Evolutionary conservation across 2,329 filamentous ascomycete species (phyloP), one percentile per base, ranked within the genome.

Genomic region (Pezicula radicicola): DNA sequence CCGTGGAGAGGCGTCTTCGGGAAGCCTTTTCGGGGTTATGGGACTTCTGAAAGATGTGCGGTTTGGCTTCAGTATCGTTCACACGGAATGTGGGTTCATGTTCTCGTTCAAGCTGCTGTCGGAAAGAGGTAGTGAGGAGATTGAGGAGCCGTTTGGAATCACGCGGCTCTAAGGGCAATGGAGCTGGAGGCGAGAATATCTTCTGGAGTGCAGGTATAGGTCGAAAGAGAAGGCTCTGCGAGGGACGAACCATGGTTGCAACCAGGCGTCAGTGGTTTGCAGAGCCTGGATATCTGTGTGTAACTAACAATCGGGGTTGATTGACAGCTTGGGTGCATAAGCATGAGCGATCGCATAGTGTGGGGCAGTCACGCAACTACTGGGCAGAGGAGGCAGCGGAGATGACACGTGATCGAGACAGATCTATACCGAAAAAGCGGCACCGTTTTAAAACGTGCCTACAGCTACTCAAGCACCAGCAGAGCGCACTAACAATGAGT

Each of bases 91-190:
- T 27, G 50, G 45, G 41, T 18, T n/a, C 35, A 41, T 85, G 78
- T 53, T 79, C 76, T 49, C 71, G 74, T 60, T 87, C 83, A 40
- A 88, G 75, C 53, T 86, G 81, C 46, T 76, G 72, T 58, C 81
- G 76, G 65, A 88, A 88, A 12, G 83, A 86, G 39, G 74, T 76
- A 19, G 81, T 85, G 56, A 88, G 75, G 18, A 83, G 72, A 49
- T 72, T 75, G 39, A 87, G 75, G 7, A 88, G 72, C 59, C 81
- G 77, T 55, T 80, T 72, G 15, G 79, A 83, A 61, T 87, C 80
- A 52, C 75, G 75, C 4, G 75, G 72, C 25, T 75, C 80, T 15
- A 84, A 71, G 21, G 83, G 77, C 4, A 78, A 28, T 72, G 67
- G 45, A 73, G 74, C 40, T 70, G 71, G 58, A 78, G 75, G 39